Evolutionary conservation across 78 protist genomes (phyloP).

Genomic region (Emiliania huxleyi): DNA sequence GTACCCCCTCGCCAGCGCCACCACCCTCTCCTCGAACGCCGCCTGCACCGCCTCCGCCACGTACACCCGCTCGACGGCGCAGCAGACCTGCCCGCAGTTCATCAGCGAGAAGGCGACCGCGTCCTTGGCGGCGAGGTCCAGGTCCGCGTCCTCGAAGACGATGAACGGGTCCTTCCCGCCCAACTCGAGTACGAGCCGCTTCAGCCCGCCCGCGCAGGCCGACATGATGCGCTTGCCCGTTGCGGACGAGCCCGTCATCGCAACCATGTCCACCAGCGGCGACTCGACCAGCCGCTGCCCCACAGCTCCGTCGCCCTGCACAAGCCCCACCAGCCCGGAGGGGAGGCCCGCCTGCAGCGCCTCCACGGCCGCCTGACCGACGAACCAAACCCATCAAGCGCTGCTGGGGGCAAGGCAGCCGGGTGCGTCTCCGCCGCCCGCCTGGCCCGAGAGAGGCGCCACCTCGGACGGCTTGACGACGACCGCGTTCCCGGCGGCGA

Average conservation of each 20-base stretch:
- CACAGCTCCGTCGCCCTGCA: background rate
- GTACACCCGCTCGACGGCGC: constrained; percentile 44
- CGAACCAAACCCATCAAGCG: too few relatives aligned
- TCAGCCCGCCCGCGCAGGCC: constrained; percentile 35
- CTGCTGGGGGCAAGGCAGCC: too few relatives aligned
- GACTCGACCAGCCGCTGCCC: background rate
- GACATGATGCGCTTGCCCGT: constrained; percentile 31
- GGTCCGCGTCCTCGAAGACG: constrained; percentile 49
- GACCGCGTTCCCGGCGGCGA: background rate
- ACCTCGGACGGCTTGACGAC: constrained; percentile 12
- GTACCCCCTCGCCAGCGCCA: background rate
- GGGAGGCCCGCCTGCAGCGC: background rate
- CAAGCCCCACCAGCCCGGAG: background rate
- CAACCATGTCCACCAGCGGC: constrained; percentile 26
- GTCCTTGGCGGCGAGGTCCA: constrained; percentile 28
- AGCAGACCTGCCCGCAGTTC: constrained; percentile 58
- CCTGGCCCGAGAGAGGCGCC: constrained; percentile 3
- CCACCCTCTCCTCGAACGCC: background rate
- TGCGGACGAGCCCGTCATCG: constrained; percentile 46
- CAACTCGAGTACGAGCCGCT: constrained; percentile 50
- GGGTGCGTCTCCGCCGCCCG: too few relatives aligned
- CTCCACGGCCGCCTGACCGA: background rate
- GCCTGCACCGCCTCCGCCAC: constrained; percentile 20
- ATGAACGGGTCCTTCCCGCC: constrained; percentile 62
- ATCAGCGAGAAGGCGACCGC: constrained; percentile 29